Percentiles rank a stretch among this genome's conserved stretches.
These are phyloP conservation scores for Aspergillus nomiae DNA, from an alignment of 2,329 filamentous ascomycete genomes.

Conservation along the genomic window DNA sequence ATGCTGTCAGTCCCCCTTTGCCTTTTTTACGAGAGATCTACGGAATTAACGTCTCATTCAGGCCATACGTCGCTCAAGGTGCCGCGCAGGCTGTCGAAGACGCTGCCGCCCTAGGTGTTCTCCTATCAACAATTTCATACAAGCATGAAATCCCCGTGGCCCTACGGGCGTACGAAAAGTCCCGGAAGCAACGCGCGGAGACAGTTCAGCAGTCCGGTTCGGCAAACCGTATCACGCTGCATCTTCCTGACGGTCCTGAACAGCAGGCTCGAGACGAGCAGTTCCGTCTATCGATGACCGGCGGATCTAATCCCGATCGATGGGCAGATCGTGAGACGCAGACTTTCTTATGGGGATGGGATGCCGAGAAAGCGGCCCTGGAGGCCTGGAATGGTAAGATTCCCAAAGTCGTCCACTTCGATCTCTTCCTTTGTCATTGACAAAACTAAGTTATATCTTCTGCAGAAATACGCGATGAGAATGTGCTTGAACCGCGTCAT, in stretches of 20 bases:
- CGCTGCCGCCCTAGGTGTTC: constrained; percentile 36
- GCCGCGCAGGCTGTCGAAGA: constrained; percentile 52
- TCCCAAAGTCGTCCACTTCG: not conserved
- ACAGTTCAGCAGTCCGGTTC: constrained; percentile 40
- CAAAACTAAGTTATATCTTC: not conserved
- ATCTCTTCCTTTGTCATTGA: not conserved
- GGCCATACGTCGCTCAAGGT: constrained; percentile 45
- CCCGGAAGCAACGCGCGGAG: constrained; percentile 43
- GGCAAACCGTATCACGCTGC: constrained; percentile 39
- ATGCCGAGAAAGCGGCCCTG: constrained; percentile 36
- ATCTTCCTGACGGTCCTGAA: constrained; percentile 43
- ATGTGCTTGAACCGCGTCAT: not conserved
- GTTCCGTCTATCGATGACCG: constrained; percentile 29
- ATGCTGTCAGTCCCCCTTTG: constrained; percentile 36
- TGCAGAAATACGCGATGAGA: not conserved
- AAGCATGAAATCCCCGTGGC: constrained; percentile 36
- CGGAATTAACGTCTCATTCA: constrained; percentile 1
- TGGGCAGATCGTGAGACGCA: constrained; percentile 68
- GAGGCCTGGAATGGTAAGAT: constrained; percentile 34
- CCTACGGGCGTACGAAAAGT: constrained; percentile 39
- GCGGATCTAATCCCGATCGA: constrained; percentile 56
- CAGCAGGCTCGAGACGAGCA: constrained; percentile 45
- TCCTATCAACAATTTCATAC: constrained; percentile 36
- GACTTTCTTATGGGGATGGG: constrained; percentile 45
- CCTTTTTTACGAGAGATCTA: not conserved